phyloP scores from a whole-genome alignment of 345 rosid genomes.

The Atalantia buxifolia region DNA sequence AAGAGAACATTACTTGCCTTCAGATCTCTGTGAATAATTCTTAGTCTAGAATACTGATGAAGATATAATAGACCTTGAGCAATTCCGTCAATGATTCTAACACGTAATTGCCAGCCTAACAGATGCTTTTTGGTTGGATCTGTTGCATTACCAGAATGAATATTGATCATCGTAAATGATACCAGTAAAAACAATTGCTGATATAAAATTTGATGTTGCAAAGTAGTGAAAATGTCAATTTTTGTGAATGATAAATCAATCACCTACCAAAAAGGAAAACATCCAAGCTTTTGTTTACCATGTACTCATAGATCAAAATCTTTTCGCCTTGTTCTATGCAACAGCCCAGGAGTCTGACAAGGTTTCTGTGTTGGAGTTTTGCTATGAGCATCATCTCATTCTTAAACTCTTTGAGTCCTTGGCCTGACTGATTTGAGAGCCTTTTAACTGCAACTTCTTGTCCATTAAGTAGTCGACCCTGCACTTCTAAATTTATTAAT shows the following conservation, averaged over 20 bases:
- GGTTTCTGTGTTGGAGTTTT: constrained; percentile 39
- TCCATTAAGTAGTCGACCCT: constrained; percentile 35
- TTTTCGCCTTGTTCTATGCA: constrained; percentile 34
- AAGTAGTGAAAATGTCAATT: neutral
- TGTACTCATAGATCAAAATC: constrained; percentile 36
- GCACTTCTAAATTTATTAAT: neutral
- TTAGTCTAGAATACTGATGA: constrained; percentile 26
- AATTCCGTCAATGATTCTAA: constrained; percentile 25
- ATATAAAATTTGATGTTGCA: neutral
- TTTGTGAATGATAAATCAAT: neutral
- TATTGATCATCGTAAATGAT: neutral
- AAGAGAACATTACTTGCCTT: constrained; percentile 40
- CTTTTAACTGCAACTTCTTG: constrained; percentile 42
- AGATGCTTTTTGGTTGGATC: constrained; percentile 1
- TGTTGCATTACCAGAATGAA: neutral
- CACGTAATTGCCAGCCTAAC: constrained; percentile 21
- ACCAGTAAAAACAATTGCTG: neutral
- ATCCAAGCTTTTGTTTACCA: constrained; percentile 40
- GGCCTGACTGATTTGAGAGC: constrained; percentile 26
- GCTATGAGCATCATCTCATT: constrained; percentile 31
- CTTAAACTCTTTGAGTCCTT: constrained; percentile 39
- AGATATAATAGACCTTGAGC: constrained; percentile 43
- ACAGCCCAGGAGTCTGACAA: constrained; percentile 36
- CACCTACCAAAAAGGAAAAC: constrained; percentile 33
- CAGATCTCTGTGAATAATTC: constrained; percentile 30